A percentile compares a stretch with the other conserved stretches of the same genome.
Conservation (phyloP, 768 basidiomycete species). For the Tylopilus vinaceipallidus region DNA sequence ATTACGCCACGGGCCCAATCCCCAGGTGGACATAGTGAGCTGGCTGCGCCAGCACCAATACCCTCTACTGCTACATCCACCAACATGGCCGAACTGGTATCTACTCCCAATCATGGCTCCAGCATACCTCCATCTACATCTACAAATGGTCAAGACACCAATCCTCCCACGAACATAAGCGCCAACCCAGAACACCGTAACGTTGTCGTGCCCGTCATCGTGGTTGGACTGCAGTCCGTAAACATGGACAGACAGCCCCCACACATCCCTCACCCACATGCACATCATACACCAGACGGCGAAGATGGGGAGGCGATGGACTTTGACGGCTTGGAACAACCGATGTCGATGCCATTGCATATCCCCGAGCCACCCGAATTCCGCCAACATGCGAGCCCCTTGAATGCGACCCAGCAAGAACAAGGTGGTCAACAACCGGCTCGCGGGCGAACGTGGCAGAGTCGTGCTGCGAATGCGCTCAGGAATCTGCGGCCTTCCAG, state of each 20-base stretch:
- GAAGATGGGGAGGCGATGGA: conserved; percentile 30
- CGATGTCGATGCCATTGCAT: conserved; percentile 26
- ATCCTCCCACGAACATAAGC: conserved; percentile 12
- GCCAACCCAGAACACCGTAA: conserved; percentile 33
- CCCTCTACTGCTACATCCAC: conserved; percentile 13
- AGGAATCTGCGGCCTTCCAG: conserved; percentile 49
- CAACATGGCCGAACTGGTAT: conserved; percentile 17
- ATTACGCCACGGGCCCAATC: conserved; percentile 12
- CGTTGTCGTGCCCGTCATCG: conserved; percentile 76
- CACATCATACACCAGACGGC: conserved; percentile 14
- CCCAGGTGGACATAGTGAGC: conserved; percentile 18
- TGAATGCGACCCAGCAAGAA: conserved; percentile 12
- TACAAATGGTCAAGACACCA: conserved; percentile 15
- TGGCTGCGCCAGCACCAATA: conserved; percentile 6
- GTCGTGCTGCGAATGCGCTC: conserved; percentile 61
- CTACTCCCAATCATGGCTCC: conserved; percentile 11
- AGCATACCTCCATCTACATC: conserved; percentile 1
- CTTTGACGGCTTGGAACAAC: conserved; percentile 23
- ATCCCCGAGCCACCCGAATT: conserved; percentile 27
- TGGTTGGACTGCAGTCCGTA: conserved; percentile 80
- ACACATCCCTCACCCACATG: conserved; percentile 14
- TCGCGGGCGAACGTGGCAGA: conserved; percentile 51
- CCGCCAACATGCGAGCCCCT: conserved; percentile 14
- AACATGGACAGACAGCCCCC: conserved; percentile 42
- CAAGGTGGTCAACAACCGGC: conserved; percentile 19